These are phyloP conservation scores for Podila verticillata DNA, from an alignment of 192 early-diverging fungal genomes.

Conservation along the genomic window DNA sequence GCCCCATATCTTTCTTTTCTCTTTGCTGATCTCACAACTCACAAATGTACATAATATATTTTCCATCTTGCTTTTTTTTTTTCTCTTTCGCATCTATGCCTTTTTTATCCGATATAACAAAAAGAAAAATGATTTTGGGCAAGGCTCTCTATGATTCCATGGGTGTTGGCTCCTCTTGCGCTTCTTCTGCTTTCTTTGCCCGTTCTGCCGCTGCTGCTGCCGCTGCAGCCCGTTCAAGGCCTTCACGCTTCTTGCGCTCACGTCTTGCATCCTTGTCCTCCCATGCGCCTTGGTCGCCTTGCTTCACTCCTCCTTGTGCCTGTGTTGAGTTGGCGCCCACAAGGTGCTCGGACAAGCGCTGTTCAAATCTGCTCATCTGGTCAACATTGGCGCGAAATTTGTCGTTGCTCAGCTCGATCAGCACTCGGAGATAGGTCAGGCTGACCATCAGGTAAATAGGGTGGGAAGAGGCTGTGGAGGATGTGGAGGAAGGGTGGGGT, in stretches of 20 bases:
- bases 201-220: constrained; percentile 23
- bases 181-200: background rate
- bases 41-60: background rate
- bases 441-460: constrained; percentile 55
- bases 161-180: background rate
- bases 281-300: constrained; percentile 45
- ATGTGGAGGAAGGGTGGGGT: background rate
- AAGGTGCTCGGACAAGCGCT: constrained; percentile 21
- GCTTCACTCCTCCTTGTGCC: background rate
- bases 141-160: no score
- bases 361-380: constrained; percentile 33
- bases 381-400: constrained; percentile 53
- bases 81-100: background rate
- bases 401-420: constrained; percentile 55
- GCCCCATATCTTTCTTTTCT: background rate
- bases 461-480: background rate
- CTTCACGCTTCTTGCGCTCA: constrained; percentile 54
- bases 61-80: background rate
- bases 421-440: constrained; percentile 47
- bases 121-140: background rate
- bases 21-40: background rate
- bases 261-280: constrained; percentile 57
- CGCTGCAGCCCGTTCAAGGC: constrained; percentile 17
- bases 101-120: background rate
- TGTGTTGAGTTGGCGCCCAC: constrained; percentile 8